Percentiles rank a stretch among this genome's conserved stretches.
These are phyloP conservation scores for Didymella sp. DNA, from an alignment of 2,329 filamentous ascomycete genomes.

Conservation along the genomic window DNA sequence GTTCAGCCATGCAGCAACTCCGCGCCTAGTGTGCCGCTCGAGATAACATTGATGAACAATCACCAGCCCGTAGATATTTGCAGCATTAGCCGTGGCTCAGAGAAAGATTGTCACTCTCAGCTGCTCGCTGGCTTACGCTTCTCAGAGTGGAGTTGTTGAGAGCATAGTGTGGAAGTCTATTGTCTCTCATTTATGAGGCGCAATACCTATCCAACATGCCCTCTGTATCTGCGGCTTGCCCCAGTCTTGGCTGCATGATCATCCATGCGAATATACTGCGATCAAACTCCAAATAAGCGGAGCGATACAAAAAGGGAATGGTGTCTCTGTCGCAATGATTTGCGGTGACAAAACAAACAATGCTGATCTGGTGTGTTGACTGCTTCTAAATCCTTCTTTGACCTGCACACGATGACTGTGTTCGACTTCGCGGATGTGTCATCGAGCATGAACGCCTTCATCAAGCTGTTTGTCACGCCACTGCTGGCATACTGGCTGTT, in stretches of 20 bases:
- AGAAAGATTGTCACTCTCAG: too few relatives aligned
- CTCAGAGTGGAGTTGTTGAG: too few relatives aligned
- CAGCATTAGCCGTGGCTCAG: too few relatives aligned
- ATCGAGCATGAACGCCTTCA: background rate
- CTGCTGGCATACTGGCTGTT: constrained; percentile 14
- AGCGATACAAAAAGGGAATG: background rate
- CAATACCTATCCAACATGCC: too few relatives aligned
- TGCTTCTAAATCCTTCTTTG: background rate
- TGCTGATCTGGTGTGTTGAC: background rate
- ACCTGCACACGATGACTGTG: background rate
- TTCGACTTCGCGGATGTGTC: background rate
- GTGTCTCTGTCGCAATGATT: background rate
- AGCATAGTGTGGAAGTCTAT: too few relatives aligned
- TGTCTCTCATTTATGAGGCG: too few relatives aligned
- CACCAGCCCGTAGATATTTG: too few relatives aligned
- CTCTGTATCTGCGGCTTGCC: background rate
- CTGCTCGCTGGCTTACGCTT: too few relatives aligned
- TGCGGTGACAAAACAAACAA: background rate
- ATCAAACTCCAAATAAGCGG: background rate
- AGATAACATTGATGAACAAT: too few relatives aligned
- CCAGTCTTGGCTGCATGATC: background rate
- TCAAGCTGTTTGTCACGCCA: background rate
- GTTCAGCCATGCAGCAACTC: too few relatives aligned
- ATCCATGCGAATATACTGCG: background rate
- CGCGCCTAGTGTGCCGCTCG: too few relatives aligned